Evolutionary conservation across 164 flowering plant genomes (phyloP), one percentile per base, ranked within the genome.

Genomic region (Santalum album): DNA sequence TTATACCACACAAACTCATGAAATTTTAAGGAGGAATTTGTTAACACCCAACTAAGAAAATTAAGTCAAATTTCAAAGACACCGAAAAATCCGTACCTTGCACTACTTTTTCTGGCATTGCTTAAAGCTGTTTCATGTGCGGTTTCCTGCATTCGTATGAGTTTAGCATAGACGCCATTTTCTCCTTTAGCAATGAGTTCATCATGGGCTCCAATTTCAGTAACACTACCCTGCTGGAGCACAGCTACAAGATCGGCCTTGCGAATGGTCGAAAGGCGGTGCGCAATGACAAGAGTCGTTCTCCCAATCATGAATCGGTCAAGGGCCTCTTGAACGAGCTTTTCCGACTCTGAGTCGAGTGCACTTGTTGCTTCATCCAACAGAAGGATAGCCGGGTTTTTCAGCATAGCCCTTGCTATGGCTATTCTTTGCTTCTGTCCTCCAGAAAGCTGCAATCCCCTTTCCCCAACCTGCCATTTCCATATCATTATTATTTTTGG

Each of bases 361-460:
- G 99, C 96, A 58, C 99, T 92, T 7, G 98, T 92, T n/a, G 98
- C 98, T 69, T 92, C 98, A 54, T 92, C 98, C 67, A 92, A 64
- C 23, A 92, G 84, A 51, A 92, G 64, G 51, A 92, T 92, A 29
- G 95, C 95, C 6, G 99, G 99, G 71, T 92, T 92, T 70, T 89
- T 92, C 51, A 92, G 81, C 96, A 92, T 92, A 47, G 98, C 98
- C 67, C 98, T 75, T 23, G 92, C 99, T 50, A 92, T 92, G 3
- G 99, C 99, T 50, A 92, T 79, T 58, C 99, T 82, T 65, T 92
- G 98, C 79, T 89, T 92, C 75, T 92, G 96, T 56, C 98, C 98
- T 49, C 98, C 98, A 0, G 98, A 92, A 16, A 92, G 80, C 65
- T 92, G 99, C 75, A 92, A 29, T 24, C 99, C 99, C 65, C 97